These are phyloP conservation scores for Candida pseudoviswanathii DNA, from an alignment of 1,139 yeast species.

Conservation along the genomic window DNA sequence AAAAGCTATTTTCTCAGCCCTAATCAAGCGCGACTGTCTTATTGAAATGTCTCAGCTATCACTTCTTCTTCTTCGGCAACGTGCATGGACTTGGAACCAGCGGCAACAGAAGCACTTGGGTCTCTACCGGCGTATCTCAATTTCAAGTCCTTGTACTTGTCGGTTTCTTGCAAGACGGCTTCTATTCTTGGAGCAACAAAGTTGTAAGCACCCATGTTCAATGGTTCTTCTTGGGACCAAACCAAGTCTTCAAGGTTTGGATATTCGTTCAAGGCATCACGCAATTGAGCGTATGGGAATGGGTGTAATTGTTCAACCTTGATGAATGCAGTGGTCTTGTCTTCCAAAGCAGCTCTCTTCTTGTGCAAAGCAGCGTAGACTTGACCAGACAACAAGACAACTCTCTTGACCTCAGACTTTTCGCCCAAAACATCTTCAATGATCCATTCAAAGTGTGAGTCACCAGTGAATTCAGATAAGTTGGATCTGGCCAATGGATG, in stretches of 20 bases:
- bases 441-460: conserved; percentile 92
- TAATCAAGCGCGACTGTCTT: conserved; percentile 1
- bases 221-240: conserved; percentile 99
- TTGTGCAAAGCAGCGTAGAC: conserved; percentile 90
- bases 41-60: conserved; percentile 72
- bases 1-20: background rate
- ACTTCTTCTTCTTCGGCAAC: conserved; percentile 86
- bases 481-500: conserved; percentile 95
- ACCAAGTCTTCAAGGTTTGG: conserved; percentile 86
- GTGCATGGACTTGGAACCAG: conserved; percentile 93
- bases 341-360: conserved; percentile 75
- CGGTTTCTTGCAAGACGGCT: conserved; percentile 75
- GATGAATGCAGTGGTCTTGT: conserved; percentile 84
- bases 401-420: conserved; percentile 85
- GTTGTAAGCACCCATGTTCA: conserved; percentile 93
- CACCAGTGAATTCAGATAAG: conserved; percentile 84
- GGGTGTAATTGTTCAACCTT: conserved; percentile 96
- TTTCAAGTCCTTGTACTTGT: conserved; percentile 55
- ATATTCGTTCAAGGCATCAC: conserved; percentile 79
- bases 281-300: conserved; percentile 95
- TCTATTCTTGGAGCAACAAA: conserved; percentile 79
- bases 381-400: conserved; percentile 88
- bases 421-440: conserved; percentile 84
- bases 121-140: conserved; percentile 96
- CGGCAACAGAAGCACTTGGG: conserved; percentile 98